phyloP scores from a whole-genome alignment of 495 filamentous ascomycete genomes.

The Schizothecium vesticola region DNA sequence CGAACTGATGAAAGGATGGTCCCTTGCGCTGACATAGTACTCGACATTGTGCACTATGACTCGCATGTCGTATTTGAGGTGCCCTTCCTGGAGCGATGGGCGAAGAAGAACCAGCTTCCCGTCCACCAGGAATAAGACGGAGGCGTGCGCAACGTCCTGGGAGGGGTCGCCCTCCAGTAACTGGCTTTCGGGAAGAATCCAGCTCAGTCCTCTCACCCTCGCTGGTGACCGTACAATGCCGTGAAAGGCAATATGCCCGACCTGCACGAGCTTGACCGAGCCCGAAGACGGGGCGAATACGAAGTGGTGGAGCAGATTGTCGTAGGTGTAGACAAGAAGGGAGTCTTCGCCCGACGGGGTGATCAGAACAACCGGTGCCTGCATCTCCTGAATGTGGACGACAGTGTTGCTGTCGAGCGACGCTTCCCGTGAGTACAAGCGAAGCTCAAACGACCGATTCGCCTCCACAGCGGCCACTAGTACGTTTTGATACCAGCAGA shows the following conservation, averaged over 20 bases:
- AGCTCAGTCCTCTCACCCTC: constrained; percentile 86
- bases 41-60: constrained; percentile 93
- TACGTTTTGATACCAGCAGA: constrained; percentile 98
- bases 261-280: constrained; percentile 72
- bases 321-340: constrained; percentile 90
- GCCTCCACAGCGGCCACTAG: constrained; percentile 90
- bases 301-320: constrained; percentile 94
- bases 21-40: constrained; percentile 86
- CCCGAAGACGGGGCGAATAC: constrained; percentile 68
- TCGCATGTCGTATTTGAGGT: constrained; percentile 96
- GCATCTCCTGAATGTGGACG: constrained; percentile 69
- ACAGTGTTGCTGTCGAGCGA: constrained; percentile 66
- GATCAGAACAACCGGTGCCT: constrained; percentile 79
- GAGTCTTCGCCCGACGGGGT: constrained; percentile 89
- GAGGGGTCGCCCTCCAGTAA: constrained; percentile 88
- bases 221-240: constrained; percentile 93
- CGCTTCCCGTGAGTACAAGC: constrained; percentile 84
- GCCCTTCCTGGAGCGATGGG: constrained; percentile 69
- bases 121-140: constrained; percentile 90
- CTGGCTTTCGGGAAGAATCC: constrained; percentile 91
- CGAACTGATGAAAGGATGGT: constrained; percentile 55
- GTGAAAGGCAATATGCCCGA: constrained; percentile 94
- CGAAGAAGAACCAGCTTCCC: constrained; percentile 92
- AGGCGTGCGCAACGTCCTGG: constrained; percentile 91
- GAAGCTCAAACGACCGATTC: constrained; percentile 77